A percentile compares a stretch with the other conserved stretches of the same genome.
Evolutionary conservation across 2,329 filamentous ascomycete species (phyloP).

Genomic region (Fusarium sp.): DNA sequence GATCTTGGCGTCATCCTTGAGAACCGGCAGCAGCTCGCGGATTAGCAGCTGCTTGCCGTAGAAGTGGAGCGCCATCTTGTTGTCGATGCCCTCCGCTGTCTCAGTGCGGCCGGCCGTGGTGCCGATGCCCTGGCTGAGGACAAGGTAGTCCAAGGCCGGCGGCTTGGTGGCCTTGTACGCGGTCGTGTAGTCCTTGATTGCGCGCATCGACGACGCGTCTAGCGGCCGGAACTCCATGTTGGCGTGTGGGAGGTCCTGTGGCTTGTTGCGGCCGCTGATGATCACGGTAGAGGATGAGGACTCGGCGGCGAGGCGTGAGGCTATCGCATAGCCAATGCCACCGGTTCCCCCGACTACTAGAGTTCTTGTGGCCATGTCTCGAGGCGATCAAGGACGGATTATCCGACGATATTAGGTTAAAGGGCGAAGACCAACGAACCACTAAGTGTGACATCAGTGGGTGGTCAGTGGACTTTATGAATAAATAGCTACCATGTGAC

Average conservation of each 20-base stretch:
- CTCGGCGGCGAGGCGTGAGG: slow-evolving; percentile 49
- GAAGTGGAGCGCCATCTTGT: not conserved
- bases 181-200: slow-evolving; percentile 49
- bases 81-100: not conserved
- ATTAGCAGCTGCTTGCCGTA: not conserved
- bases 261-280: slow-evolving; percentile 50
- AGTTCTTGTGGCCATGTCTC: slow-evolving; percentile 41
- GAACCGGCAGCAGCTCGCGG: not conserved
- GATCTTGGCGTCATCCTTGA: not conserved
- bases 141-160: not conserved
- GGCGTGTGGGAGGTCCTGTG: slow-evolving; percentile 44
- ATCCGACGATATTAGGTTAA: not conserved
- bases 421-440: not conserved
- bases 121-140: not conserved
- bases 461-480: not conserved
- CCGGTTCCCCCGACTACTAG: slow-evolving; percentile 52
- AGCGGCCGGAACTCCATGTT: slow-evolving; percentile 51
- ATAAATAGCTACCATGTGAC: not conserved
- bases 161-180: not conserved
- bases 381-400: not conserved
- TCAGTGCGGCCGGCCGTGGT: not conserved
- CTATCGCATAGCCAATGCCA: slow-evolving; percentile 53
- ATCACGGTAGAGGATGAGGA: slow-evolving; percentile 44
- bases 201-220: slow-evolving; percentile 51
- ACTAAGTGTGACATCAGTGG: not conserved